Evolutionary conservation across 1,139 yeast genomes (phyloP), one percentile per base, ranked within the genome.

Genomic region (Magnusiomyces paraingens): DNA sequence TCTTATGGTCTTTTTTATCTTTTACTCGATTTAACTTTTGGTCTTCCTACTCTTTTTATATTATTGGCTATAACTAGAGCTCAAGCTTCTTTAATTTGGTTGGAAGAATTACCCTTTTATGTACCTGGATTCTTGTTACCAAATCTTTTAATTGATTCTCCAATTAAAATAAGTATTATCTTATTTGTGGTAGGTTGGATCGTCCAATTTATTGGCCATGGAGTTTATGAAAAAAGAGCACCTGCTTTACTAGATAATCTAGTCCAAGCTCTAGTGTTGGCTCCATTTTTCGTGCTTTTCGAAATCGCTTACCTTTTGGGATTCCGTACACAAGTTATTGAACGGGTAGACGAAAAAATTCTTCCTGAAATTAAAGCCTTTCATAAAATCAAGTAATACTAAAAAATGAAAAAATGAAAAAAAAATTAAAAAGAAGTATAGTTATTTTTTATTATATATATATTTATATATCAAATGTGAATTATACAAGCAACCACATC

Each of bases 161-260:
- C 72, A 53, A 61, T 65, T 54, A 64, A 62, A 47, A 64, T 60
- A 48, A 75, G 80, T 2, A 57, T 71, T 35, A 62, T 57, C 0
- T 61, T 79, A 29, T 86, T 85, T 66, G 66, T 77, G 0, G 49
- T 69, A 1, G 73, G 86, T 14, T 93, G 99, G 98, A 64, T 82
- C 20, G 82, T 82, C n/a, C 98, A 93, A 66, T 90, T 93, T 68
- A 75, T 85, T 56, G 97, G 97, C 3, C 98, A 93, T 66, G 93
- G 86, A 1, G 77, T 80, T 17, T 87, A 82, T 63, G 99, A 93
- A 66, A 77, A 77, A 58, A 76, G 91, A 51, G 87, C 91, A 0
- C 99, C 99, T 0, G 97, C 98, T 0, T 71, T 93, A 55, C 68
- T 88, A 51, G 96, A 90, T 64, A 91, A 84, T 65, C 72, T 89